phyloP scores from a whole-genome alignment of 2,329 filamentous ascomycete genomes.

The Gaeumannomyces sp. region DNA sequence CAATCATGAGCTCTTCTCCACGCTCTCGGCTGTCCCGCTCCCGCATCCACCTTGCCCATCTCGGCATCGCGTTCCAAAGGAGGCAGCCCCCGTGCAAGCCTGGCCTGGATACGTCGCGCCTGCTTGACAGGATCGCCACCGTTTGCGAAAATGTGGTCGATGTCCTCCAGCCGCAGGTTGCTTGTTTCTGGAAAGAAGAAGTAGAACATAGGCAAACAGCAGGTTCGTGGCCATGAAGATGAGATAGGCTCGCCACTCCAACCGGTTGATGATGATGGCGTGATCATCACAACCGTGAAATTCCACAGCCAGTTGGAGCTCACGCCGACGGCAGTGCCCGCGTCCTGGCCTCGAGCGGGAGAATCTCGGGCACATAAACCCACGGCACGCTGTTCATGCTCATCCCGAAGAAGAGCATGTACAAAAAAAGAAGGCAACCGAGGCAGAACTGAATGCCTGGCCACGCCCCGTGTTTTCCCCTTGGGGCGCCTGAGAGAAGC shows the following conservation, averaged over 20 bases:
- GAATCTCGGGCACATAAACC: constrained; percentile 31
- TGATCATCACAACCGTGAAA: constrained; percentile 42
- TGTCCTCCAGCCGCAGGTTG: constrained; percentile 43
- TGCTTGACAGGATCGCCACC: too few relatives aligned
- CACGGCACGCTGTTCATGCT: constrained; percentile 29
- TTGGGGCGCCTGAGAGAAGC: constrained; percentile 19
- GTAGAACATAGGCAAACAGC: constrained; percentile 34
- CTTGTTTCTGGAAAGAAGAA: constrained; percentile 47
- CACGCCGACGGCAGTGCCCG: constrained; percentile 27
- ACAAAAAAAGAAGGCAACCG: constrained; percentile 31
- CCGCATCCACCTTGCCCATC: too few relatives aligned
- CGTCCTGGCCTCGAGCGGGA: constrained; percentile 24
- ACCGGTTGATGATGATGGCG: constrained; percentile 37
- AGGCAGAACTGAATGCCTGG: constrained; percentile 18
- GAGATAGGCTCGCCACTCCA: constrained; percentile 45
- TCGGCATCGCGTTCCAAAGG: too few relatives aligned
- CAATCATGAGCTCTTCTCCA: too few relatives aligned
- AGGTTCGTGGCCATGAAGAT: constrained; percentile 46
- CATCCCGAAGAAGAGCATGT: constrained; percentile 26
- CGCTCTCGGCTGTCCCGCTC: too few relatives aligned
- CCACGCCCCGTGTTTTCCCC: constrained; percentile 7
- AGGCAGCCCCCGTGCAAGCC: too few relatives aligned
- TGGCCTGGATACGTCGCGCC: too few relatives aligned
- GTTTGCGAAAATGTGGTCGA: constrained; percentile 38
- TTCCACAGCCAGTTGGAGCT: constrained; percentile 18